Percentiles rank a stretch among this genome's conserved stretches.
Conservation (phyloP, 169 alveolate species). For the Eimeria sp. region DNA sequence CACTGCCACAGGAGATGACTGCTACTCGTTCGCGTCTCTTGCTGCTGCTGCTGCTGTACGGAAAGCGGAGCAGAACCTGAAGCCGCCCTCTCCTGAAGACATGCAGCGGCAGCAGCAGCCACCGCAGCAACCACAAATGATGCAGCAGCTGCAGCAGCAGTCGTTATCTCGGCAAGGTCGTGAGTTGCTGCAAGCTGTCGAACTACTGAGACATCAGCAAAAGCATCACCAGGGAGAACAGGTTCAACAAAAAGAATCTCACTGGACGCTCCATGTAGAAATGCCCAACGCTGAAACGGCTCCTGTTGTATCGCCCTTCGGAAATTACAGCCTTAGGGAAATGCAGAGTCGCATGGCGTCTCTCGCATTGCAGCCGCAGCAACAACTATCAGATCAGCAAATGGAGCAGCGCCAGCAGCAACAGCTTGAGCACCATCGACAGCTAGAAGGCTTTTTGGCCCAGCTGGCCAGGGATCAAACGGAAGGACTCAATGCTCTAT, state of each 20-base stretch:
- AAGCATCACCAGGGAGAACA: constrained; percentile 24
- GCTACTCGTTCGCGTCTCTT: constrained; percentile 64
- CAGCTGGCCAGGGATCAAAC: constrained; percentile 47
- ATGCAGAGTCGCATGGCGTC: constrained; percentile 77
- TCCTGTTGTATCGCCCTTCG: constrained; percentile 32
- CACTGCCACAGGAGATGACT: constrained; percentile 75
- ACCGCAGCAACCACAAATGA: constrained; percentile 57
- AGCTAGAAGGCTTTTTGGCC: constrained; percentile 72
- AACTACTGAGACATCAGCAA: constrained; percentile 68
- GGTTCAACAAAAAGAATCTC: constrained; percentile 37
- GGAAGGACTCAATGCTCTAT: constrained; percentile 19
- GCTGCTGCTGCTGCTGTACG: constrained; percentile 78
- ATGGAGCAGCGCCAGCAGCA: constrained; percentile 64
- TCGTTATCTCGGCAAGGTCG: constrained; percentile 64
- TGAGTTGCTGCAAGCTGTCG: constrained; percentile 67
- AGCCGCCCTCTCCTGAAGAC: constrained; percentile 41
- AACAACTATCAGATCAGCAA: constrained; percentile 29
- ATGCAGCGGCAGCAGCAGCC: constrained; percentile 62
- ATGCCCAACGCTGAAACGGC: constrained; percentile 43
- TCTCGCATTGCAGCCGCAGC: constrained; percentile 74
- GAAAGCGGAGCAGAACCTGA: constrained; percentile 60
- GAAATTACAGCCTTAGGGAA: constrained; percentile 53
- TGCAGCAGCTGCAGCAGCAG: constrained; percentile 68
- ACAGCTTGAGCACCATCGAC: constrained; percentile 22
- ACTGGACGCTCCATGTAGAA: constrained; percentile 43